phyloP scores from a whole-genome alignment of 176 grass and related monocot species.

The Cocos nucifera region DNA sequence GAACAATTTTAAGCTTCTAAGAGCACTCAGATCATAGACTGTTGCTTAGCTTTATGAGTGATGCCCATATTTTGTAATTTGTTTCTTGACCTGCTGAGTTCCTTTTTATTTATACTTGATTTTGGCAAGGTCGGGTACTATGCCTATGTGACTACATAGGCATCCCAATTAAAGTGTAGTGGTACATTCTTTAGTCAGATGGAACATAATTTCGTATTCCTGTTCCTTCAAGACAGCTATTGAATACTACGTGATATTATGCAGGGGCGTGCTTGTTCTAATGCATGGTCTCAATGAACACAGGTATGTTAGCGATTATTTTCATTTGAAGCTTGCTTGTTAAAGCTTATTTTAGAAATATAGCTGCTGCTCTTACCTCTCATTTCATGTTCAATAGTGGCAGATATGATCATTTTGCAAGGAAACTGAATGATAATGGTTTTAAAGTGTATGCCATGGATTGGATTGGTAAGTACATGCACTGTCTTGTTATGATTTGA shows the following conservation, averaged over 20 bases:
- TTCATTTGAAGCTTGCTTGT: not conserved
- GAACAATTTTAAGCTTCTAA: too few relatives aligned
- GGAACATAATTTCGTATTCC: conserved; percentile 1
- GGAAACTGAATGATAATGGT: conserved; percentile 62
- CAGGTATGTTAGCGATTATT: conserved; percentile 36
- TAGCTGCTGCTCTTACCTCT: not conserved
- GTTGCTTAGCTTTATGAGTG: too few relatives aligned
- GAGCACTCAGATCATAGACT: too few relatives aligned
- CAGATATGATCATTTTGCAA: conserved; percentile 48
- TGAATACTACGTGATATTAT: conserved; percentile 18
- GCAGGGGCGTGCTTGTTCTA: conserved; percentile 64
- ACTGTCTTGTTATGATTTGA: not conserved
- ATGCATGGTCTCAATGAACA: conserved; percentile 96
- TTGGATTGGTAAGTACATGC: conserved; percentile 63
- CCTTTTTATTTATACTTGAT: too few relatives aligned
- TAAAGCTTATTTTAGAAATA: not conserved
- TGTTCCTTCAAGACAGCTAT: conserved; percentile 9
- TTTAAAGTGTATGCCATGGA: conserved; percentile 93
- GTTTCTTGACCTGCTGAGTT: too few relatives aligned
- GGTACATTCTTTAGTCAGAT: too few relatives aligned
- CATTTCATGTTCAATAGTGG: conserved; percentile 5
- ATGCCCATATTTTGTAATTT: too few relatives aligned
- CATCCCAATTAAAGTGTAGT: too few relatives aligned
- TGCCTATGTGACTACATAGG: too few relatives aligned
- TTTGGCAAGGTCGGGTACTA: too few relatives aligned